Base-by-base conservation (phyloP, 2,329 filamentous ascomycete species). In the Hypoxylon sp. region DNA sequence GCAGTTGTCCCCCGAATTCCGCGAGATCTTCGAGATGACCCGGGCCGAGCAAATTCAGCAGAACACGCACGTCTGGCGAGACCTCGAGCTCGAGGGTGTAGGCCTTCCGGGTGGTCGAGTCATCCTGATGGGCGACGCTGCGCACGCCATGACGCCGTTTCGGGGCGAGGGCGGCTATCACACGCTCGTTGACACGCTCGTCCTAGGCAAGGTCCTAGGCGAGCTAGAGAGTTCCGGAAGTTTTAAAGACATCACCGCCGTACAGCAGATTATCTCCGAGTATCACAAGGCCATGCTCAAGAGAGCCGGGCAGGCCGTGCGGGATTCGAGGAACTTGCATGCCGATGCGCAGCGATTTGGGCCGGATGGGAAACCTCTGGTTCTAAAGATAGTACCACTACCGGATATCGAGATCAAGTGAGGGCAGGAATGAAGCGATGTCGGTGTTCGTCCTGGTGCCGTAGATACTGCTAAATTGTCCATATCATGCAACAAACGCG, bases 121-220 rank as follows among this genome's bases (percentile, higher is more conserved):
- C 18, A 69, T 64, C 4, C 45, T 69, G 5, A 26, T 69, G 4
- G 67, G 67, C 1, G 66, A 69, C 13, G 62, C 67, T 11, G 67
- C 65, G 5, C 66, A 67, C 41, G 59, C 57, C 35, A 67, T 68
- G 66, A 64, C 66, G 3, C 61, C 61, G 2, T 67, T 70, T 33
- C 65, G 66, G 11, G 66, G 68, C 2, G 62, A 65, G 45, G 65
- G 63, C 13, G 67, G 60, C 2, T 69, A 58, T 29, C 65, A 70
- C 43, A 67, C 67, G 9, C 57, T 69, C 27, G 45, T 63, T 7
- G 88, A 91, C 40, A 89, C 91, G 63, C 58, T 70, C 2, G 65
- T 67, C 6, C 64, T 70, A 2, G 64, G 68, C 21, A 62, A 69
- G 31, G 56, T 68, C 6, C 61, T 75, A 5, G 48, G n/a, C n/a